Base-by-base conservation (phyloP, 768 basidiomycete species). In the Leccinum aurantiacum region DNA sequence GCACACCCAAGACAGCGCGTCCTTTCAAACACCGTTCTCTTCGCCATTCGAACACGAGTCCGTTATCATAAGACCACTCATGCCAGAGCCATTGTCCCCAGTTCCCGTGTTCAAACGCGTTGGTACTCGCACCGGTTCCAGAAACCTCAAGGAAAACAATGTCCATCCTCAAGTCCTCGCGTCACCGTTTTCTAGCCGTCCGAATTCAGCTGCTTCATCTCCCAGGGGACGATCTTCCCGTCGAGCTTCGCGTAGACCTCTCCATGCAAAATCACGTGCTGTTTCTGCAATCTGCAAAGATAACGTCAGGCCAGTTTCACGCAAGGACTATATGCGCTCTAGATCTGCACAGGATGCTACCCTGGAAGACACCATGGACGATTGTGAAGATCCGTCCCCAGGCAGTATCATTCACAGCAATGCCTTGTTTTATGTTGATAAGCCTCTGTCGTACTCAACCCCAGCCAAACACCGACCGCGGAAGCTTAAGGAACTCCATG, bases 121-220 rank as follows among this genome's bases (percentile, higher is more conserved):
- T 27, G 53, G 72, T 38, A 76, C 78, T 59, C 75, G 77, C 60
- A 78, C 75, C 48, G 71, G 72, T 38, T 80, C 80, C 46, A 71
- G 72, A 49, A 75, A 71, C 44, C 69, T 78, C 59, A 80, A 79
- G 58, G 78, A 80, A 61, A 81, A 80, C 53, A 58, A 38, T 19
- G 9, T 25, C 24, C 61, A 58, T 38, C 60, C 69, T 58, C 71
- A 60, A 22, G 27, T 50, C 19, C 76, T 82, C 24, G 78, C 74
- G 11, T 82, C 80, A 25, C 81, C 82, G 2, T 84, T 82, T 63
- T 73, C 67, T 53, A 81, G 81, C 48, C 75, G 77, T 47, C 79
- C 81, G 17, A 69, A 67, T 37, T 82, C 82, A 54, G 68, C 74
- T 47, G 58, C 69, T 29, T 58, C 76, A 24, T 80, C 79, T 53